These are phyloP conservation scores for Lepraria neglecta DNA, from an alignment of 495 filamentous ascomycete species.

Conservation along the genomic window DNA sequence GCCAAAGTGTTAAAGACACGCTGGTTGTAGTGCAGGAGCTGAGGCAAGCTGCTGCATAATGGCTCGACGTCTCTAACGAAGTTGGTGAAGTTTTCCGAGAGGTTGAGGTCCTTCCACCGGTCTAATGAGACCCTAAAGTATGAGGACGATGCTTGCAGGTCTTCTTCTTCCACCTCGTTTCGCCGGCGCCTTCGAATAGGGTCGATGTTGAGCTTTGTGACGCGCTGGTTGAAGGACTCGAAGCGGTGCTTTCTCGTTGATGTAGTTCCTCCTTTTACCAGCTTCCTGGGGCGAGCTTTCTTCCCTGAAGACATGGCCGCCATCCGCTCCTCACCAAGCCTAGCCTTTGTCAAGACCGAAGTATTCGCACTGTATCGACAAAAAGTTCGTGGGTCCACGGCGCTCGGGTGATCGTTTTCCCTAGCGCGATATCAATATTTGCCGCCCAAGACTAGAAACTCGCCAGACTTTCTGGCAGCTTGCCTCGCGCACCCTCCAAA, in stretches of 20 bases:
- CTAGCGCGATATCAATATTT: constrained; percentile 13
- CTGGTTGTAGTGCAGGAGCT: constrained; percentile 81
- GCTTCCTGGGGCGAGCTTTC: constrained; percentile 58
- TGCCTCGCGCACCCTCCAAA: not conserved
- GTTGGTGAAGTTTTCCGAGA: constrained; percentile 67
- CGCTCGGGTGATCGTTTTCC: constrained; percentile 9
- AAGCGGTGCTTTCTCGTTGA: constrained; percentile 79
- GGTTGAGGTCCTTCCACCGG: constrained; percentile 84
- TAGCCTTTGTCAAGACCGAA: not conserved
- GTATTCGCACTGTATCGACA: too few relatives aligned
- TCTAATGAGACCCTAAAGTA: constrained; percentile 77
- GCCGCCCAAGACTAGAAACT: not conserved
- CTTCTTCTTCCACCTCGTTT: constrained; percentile 64
- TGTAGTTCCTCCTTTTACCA: constrained; percentile 56
- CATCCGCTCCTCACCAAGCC: constrained; percentile 34
- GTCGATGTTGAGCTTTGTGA: constrained; percentile 89
- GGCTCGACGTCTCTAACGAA: constrained; percentile 68
- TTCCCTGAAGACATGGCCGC: constrained; percentile 56
- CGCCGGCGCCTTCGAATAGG: constrained; percentile 80
- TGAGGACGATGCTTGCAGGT: constrained; percentile 57
- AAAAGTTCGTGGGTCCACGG: constrained; percentile 13
- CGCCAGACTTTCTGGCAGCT: not conserved
- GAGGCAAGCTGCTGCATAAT: constrained; percentile 80
- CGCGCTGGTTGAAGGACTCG: constrained; percentile 87
- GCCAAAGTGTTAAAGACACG: constrained; percentile 73